phyloP scores from a whole-genome alignment of 75 land plant genomes.

The Isoetes taiwanensis region DNA sequence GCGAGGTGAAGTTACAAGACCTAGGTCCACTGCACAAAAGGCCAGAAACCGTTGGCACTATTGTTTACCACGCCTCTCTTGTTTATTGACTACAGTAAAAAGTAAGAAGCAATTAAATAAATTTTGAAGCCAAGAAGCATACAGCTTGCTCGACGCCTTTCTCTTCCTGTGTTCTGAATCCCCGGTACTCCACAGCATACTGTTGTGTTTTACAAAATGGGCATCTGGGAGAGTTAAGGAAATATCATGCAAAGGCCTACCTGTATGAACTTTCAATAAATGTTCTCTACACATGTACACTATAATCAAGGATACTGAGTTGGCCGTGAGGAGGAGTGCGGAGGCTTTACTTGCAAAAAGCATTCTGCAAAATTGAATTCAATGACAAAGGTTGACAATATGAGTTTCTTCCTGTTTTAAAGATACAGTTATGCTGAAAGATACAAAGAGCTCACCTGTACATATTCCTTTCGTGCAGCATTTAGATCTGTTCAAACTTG shows the following conservation, averaged over 20 bases:
- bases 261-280: no score
- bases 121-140: background rate
- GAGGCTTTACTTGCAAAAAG: conserved; percentile 7
- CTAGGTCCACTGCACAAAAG: no score
- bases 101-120: no score
- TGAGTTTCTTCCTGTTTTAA: background rate
- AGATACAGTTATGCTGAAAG: background rate
- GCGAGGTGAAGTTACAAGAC: no score
- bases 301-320: conserved; percentile 7
- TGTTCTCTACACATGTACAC: no score
- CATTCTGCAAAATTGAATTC: background rate
- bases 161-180: background rate
- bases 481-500: conserved; percentile 1
- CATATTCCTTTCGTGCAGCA: conserved; percentile 4
- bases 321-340: background rate
- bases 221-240: conserved; percentile 19
- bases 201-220: conserved; percentile 4
- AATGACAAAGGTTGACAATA: background rate
- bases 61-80: no score
- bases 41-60: no score
- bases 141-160: conserved; percentile 8
- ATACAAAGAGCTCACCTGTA: background rate
- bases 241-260: no score
- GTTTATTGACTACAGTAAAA: no score
- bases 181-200: background rate